Evolutionary conservation across 805 yeast species (phyloP), one percentile per base, ranked within the genome.

Genomic region (Wickerhamiella sorbophila): DNA sequence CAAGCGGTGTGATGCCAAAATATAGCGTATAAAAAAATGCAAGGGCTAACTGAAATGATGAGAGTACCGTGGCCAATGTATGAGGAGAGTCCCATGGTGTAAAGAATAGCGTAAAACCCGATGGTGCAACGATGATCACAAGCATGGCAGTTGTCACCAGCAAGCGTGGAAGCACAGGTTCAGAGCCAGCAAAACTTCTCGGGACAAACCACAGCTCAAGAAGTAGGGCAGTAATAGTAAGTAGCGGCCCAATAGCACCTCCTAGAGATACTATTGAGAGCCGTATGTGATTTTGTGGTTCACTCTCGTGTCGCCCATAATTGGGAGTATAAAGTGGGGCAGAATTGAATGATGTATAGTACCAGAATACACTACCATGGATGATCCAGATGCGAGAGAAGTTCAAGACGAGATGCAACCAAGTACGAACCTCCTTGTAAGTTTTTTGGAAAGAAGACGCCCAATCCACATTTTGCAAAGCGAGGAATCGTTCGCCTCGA

Each of bases 351-450:
- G 77, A 57, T 0, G 86, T 79, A 54, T 75, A 83, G 44, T 75
- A 72, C 94, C 94, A 83, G 57, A 79, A 83, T 27, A 75, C 64
- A 1, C 83, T 67, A 32, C 76, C 63, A 54, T 83, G 94, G 39
- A 82, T 71, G 41, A 79, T 75, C 87, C 88, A 80, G 41, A 80
- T 74, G 43, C 94, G 63, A 57, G 78, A 79, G 60, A 83, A 83
- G 56, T 83, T 81, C 19, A 77, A 70, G 20, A 79, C 50, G 29
- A 74, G 69, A 60, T 83, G 94, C 44, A 73, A 62, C 94, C 94
- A 83, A 12, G 79, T 71, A 59, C 94, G 70, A 33, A 68, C 66
- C 57, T 83, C 94, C 43, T 63, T 69, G 56, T 76, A 85, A 1
- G 94, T 83, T 59, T 85, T 85, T 49, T 68, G 69, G 49, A 84